Conservation (phyloP, 495 filamentous ascomycete genomes). For the Aspergillus cristatus region DNA sequence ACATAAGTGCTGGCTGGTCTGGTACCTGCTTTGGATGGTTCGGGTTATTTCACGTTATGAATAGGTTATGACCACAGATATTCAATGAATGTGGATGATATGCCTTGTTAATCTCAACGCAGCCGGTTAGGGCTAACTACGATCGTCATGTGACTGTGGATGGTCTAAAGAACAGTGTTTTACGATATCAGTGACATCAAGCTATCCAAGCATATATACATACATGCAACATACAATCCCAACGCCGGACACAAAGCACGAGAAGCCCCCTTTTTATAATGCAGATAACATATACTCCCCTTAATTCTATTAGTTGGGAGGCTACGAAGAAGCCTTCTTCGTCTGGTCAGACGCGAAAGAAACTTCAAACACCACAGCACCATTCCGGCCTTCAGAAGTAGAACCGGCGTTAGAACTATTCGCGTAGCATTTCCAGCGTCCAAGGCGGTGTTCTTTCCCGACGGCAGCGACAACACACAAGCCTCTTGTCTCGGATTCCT, state of each 20-base stretch:
- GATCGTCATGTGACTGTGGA: too few relatives aligned
- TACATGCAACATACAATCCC: background rate
- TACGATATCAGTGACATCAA: too few relatives aligned
- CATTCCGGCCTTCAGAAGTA: slow-evolving; percentile 59
- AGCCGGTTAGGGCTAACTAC: too few relatives aligned
- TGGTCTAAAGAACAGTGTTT: too few relatives aligned
- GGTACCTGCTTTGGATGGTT: too few relatives aligned
- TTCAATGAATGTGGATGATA: too few relatives aligned
- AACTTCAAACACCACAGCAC: slow-evolving; percentile 72
- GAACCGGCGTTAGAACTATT: slow-evolving; percentile 31
- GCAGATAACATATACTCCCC: background rate
- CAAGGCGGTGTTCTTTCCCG: slow-evolving; percentile 78
- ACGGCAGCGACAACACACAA: slow-evolving; percentile 73
- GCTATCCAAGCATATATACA: background rate
- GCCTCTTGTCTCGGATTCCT: slow-evolving; percentile 46
- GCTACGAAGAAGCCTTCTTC: background rate
- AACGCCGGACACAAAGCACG: background rate
- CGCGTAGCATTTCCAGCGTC: slow-evolving; percentile 55
- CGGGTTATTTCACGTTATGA: too few relatives aligned
- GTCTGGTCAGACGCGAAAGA: slow-evolving; percentile 30
- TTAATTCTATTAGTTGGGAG: background rate
- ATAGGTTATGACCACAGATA: too few relatives aligned
- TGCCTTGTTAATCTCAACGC: too few relatives aligned
- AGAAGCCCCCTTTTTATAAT: background rate
- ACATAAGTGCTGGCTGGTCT: too few relatives aligned